Conservation (phyloP, 768 basidiomycete species). For the Tephrocybe sp. region DNA sequence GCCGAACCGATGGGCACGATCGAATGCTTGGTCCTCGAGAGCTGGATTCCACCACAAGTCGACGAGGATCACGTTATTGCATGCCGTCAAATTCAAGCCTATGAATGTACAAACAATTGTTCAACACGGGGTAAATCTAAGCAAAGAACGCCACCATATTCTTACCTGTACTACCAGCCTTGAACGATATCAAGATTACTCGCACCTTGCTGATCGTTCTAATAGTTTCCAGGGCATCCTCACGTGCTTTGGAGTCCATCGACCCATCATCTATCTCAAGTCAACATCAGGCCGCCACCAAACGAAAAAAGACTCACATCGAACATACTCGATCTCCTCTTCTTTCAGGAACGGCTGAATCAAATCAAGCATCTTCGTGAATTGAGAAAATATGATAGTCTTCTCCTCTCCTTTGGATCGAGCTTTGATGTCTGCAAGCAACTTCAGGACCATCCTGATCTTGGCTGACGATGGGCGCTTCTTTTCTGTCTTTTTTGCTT, state of each 20-base stretch:
- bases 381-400: constrained; percentile 96
- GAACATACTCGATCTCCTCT: constrained; percentile 66
- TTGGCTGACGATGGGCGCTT: constrained; percentile 81
- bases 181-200: constrained; percentile 94
- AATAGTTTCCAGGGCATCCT: constrained; percentile 72
- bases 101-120: constrained; percentile 2
- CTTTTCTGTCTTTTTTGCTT: constrained; percentile 43
- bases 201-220: constrained; percentile 51
- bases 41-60: constrained; percentile 97
- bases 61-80: constrained; percentile 91
- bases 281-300: constrained; percentile 7
- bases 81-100: constrained; percentile 89
- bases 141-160: constrained; percentile 6
- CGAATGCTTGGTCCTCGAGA: constrained; percentile 92
- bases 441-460: constrained; percentile 74
- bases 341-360: constrained; percentile 80
- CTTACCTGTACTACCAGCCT: constrained; percentile 89
- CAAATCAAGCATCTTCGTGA: constrained; percentile 83
- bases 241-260: constrained; percentile 76
- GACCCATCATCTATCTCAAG: constrained; percentile 79
- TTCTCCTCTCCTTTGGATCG: constrained; percentile 68
- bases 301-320: constrained; percentile 65
- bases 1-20: constrained; percentile 86
- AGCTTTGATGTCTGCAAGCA: constrained; percentile 63
- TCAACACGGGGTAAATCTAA: neutral